Base-by-base conservation (phyloP, 768 basidiomycete species). In the Leucocoprinus sp. region DNA sequence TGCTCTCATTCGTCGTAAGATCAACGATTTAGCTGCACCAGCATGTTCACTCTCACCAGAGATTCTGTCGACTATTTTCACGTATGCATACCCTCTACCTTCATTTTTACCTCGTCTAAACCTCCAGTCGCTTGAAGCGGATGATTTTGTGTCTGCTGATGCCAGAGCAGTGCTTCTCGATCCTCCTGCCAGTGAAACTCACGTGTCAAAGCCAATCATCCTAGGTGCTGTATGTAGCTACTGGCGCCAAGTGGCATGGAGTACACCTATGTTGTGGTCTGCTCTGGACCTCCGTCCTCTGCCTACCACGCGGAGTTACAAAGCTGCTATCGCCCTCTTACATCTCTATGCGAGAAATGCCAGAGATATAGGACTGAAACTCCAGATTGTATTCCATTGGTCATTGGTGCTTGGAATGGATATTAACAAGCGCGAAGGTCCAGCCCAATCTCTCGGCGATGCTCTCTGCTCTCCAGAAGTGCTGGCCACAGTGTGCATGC, bases 171-270 rank as follows among this genome's bases (percentile, higher is more conserved):
- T n/a, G n/a, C n/a, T n/a, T n/a, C n/a, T 12, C 5, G 28, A 43
- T 19, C 33, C 17, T 6, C 11, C 17, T 7, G 11, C 33, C 4
- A 21, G 8, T n/a, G 21, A 43, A 21, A 21, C 22, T 6, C 9
- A 5, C 7, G 14, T n/a, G 9, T 8, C 5, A 23, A 23, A 14
- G n/a, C 33, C 42, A 11, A 3, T 43, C 4, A 21, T 18, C 14
- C 21, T 43, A 11, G 42, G 42, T 33, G 42, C 42, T 22, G 42
- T 43, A 18, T 43, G 21, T 2, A 19, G 21, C 14, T 15, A 35
- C 18, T 43, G 42, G 42, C 42, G 42, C 42, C 33, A 43, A 33
- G 42, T 35, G 6, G 42, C 22, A 7, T 43, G 42, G 42, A 22
- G 21, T 24, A 42, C 31, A 1, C 42, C 42, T 1, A 12, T 9